Conservation (phyloP, 345 rosid genomes). For the Corchorus capsularis region DNA sequence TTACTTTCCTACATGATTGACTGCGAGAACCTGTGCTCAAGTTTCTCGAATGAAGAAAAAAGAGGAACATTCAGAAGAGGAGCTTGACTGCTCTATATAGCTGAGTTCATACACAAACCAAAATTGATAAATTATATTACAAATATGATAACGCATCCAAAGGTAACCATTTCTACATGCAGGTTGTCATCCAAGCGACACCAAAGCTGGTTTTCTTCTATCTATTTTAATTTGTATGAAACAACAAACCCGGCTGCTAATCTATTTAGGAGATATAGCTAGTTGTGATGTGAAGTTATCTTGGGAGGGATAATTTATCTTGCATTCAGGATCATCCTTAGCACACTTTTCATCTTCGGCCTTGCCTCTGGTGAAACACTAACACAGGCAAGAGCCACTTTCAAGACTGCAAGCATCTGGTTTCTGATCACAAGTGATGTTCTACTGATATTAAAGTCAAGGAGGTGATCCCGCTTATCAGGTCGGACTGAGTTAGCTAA, state of each 20-base stretch:
- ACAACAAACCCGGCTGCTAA: neutral
- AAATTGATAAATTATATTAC: neutral
- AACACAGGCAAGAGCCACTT: conserved; percentile 75
- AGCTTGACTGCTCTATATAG: neutral
- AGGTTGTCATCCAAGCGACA: neutral
- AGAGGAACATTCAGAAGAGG: too few species aligned
- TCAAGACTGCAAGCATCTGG: conserved; percentile 78
- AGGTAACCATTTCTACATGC: neutral
- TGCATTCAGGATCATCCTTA: conserved; percentile 65
- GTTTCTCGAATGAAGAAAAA: too few species aligned
- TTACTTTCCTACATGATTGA: too few species aligned
- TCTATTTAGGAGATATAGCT: too few species aligned
- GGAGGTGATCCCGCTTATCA: conserved; percentile 59
- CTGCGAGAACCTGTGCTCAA: too few species aligned
- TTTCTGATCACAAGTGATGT: conserved; percentile 53
- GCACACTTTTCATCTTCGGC: conserved; percentile 84
- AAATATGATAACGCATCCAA: neutral
- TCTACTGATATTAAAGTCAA: conserved; percentile 63
- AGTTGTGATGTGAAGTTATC: neutral
- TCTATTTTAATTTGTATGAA: neutral
- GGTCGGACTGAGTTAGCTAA: conserved; percentile 44
- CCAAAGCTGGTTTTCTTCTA: neutral
- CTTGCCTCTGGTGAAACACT: conserved; percentile 62
- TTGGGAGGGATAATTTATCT: conserved; percentile 29
- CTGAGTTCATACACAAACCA: neutral